Percentiles rank a stretch among this genome's conserved stretches.
Conservation (phyloP, 2,329 filamentous ascomycete genomes). For the Alternaria sp. region DNA sequence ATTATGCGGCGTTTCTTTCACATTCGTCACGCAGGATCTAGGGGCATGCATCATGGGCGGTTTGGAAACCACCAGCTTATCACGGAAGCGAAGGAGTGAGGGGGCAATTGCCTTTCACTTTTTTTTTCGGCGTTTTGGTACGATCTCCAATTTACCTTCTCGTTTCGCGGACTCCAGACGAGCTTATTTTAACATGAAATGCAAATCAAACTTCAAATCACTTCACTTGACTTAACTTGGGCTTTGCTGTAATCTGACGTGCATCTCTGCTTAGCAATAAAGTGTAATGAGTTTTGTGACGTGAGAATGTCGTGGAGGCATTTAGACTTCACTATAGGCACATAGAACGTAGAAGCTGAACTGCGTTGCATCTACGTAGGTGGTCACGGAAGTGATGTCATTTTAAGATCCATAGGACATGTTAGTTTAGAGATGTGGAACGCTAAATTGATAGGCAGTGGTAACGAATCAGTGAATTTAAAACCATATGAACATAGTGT, state of each 20-base stretch:
- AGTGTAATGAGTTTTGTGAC: neutral
- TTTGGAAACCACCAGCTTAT: neutral
- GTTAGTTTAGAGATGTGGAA: neutral
- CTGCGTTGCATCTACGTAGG: neutral
- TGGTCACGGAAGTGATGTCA: neutral
- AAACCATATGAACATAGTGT: neutral
- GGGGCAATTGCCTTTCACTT: neutral
- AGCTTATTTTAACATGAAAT: neutral
- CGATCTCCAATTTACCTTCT: neutral
- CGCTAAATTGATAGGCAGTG: neutral
- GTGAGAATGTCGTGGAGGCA: neutral
- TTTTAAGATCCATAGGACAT: neutral
- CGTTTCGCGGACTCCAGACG: neutral
- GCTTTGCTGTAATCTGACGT: neutral
- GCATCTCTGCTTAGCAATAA: accelerated
- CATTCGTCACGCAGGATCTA: neutral
- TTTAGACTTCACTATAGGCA: neutral
- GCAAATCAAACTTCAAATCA: neutral
- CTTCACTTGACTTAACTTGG: neutral
- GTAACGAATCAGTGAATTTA: neutral
- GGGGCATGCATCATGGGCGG: neutral
- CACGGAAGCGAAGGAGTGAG: neutral
- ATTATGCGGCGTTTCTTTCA: neutral
- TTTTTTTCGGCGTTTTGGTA: neutral
- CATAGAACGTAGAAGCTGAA: neutral